Percentiles rank a stretch among this genome's conserved stretches.
Conservation (phyloP, 2,329 filamentous ascomycete genomes). For the Pseudogymnoascus destructans region DNA sequence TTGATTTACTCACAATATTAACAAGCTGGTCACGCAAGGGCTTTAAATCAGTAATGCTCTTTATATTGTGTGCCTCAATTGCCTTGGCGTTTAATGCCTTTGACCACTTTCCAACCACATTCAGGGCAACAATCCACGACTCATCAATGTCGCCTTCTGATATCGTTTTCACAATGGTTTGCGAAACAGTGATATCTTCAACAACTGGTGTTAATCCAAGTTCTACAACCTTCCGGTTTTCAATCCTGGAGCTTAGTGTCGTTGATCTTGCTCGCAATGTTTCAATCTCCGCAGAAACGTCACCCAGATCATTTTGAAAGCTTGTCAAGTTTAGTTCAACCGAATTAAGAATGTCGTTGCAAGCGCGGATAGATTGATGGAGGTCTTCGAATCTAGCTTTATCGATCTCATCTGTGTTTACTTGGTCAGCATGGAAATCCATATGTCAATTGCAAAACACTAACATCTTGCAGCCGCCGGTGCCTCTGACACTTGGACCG, state of each 20-base stretch:
- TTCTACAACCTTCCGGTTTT: constrained; percentile 83
- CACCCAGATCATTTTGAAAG: constrained; percentile 85
- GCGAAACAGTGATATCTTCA: constrained; percentile 82
- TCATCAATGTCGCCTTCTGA: constrained; percentile 84
- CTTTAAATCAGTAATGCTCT: constrained; percentile 69
- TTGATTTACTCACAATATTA: constrained; percentile 46
- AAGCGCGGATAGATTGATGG: constrained; percentile 76
- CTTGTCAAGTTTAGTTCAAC: constrained; percentile 86
- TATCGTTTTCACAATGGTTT: constrained; percentile 70
- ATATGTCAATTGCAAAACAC: constrained; percentile 25
- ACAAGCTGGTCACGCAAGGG: constrained; percentile 76
- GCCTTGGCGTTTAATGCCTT: constrained; percentile 56
- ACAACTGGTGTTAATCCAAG: constrained; percentile 77
- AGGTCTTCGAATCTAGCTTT: constrained; percentile 79
- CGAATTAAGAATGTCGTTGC: constrained; percentile 84
- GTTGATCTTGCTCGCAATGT: constrained; percentile 77
- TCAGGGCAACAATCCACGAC: constrained; percentile 68
- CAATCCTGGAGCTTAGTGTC: constrained; percentile 68
- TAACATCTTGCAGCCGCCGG: constrained; percentile 63
- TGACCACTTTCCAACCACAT: constrained; percentile 70
- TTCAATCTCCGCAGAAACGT: constrained; percentile 91
- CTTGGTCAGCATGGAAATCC: constrained; percentile 14
- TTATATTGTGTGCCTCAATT: constrained; percentile 48
- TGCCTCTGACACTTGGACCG: constrained; percentile 31
- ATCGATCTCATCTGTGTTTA: constrained; percentile 55